A percentile compares a stretch with the other conserved stretches of the same genome.
Conservation (phyloP, 768 basidiomycete species). For the Tylopilus vinaceipallidus region DNA sequence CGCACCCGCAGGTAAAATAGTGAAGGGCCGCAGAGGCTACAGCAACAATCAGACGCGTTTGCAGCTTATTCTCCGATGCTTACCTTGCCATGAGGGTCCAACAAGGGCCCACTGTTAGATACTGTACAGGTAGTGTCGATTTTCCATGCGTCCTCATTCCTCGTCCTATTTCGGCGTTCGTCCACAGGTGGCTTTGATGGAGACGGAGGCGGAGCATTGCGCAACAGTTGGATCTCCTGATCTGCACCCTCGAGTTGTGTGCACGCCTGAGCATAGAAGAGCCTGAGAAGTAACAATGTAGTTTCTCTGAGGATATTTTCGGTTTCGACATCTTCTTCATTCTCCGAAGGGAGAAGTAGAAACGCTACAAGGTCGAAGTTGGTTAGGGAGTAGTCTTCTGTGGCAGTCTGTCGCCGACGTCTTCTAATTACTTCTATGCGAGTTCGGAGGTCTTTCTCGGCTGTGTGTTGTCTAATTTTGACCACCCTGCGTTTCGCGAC, state of each 20-base stretch:
- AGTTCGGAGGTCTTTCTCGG: conserved; percentile 75
- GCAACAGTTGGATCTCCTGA: conserved; percentile 72
- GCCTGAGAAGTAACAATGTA: conserved; percentile 66
- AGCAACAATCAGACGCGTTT: conserved; percentile 6
- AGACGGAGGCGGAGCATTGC: conserved; percentile 45
- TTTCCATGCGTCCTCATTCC: conserved; percentile 64
- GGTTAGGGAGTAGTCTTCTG: conserved; percentile 35
- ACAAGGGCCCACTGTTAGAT: conserved; percentile 56
- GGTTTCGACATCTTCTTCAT: conserved; percentile 51
- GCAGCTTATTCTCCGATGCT: conserved; percentile 5
- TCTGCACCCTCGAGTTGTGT: conserved; percentile 63
- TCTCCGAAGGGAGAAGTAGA: conserved; percentile 45
- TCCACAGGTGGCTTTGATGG: conserved; percentile 33
- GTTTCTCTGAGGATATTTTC: conserved; percentile 69
- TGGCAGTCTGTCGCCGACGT: conserved; percentile 44
- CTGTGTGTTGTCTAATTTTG: conserved; percentile 89
- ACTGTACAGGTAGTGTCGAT: conserved; percentile 55
- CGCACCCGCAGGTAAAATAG: conserved; percentile 75
- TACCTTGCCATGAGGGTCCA: conserved; percentile 80
- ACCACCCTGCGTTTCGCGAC: conserved; percentile 72
- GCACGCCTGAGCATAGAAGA: conserved; percentile 68
- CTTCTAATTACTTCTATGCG: conserved; percentile 63
- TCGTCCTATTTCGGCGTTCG: conserved; percentile 39
- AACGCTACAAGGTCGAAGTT: conserved; percentile 66
- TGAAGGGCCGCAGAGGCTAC: conserved; percentile 89